phyloP scores from a whole-genome alignment of 306 rosid genomes.

The Prunus mongolica region DNA sequence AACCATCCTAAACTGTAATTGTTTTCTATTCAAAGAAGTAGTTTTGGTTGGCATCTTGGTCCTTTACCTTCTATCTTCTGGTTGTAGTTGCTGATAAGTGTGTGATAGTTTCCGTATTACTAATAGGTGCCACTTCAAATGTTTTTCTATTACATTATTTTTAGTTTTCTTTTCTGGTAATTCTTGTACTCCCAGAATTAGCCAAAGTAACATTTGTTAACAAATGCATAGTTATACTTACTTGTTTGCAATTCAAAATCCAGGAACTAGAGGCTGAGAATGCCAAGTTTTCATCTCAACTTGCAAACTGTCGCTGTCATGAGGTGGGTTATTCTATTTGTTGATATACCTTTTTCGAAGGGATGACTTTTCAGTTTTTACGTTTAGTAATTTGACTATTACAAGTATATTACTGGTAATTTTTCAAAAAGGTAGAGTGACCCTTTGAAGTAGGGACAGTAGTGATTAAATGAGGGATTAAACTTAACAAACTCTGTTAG shows the following conservation, averaged over 20 bases:
- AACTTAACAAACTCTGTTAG: neutral
- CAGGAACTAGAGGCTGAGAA: slow-evolving; percentile 74
- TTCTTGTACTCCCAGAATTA: neutral
- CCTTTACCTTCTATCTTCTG: neutral
- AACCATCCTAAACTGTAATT: neutral
- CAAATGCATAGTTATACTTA: neutral
- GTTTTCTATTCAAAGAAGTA: neutral
- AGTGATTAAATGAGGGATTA: neutral
- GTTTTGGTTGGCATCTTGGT: neutral
- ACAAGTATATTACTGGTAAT: neutral
- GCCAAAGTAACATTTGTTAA: neutral
- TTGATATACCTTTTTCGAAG: neutral
- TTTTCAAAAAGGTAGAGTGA: neutral
- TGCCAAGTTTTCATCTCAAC: slow-evolving; percentile 50
- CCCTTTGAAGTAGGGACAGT: neutral
- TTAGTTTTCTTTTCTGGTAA: slow-evolving; percentile 1
- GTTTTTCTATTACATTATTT: neutral
- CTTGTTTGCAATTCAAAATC: slow-evolving; percentile 12
- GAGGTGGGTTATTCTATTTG: slow-evolving; percentile 40
- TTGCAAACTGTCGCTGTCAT: slow-evolving; percentile 41
- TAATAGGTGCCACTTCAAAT: neutral
- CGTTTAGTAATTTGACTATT: neutral
- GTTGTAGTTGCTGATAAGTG: neutral
- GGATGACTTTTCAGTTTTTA: too few relatives aligned
- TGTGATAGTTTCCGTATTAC: neutral